phyloP scores from a whole-genome alignment of 225 moss, liverwort and hornwort species.

The Anthoceros angustus region DNA sequence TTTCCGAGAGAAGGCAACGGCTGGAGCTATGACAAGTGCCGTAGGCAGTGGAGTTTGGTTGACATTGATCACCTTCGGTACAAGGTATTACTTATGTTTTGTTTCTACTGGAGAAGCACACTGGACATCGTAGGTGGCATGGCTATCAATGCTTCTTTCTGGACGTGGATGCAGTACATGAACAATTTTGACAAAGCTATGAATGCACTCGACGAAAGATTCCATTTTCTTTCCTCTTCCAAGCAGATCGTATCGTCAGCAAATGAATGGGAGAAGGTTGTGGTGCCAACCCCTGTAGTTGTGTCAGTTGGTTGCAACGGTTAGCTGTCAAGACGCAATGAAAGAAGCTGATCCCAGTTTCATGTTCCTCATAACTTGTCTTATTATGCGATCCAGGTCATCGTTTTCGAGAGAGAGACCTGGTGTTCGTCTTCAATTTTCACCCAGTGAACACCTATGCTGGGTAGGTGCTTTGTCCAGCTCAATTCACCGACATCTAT shows the following conservation, averaged over 20 bases:
- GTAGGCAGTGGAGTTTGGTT: slow-evolving; percentile 73
- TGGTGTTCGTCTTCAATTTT: slow-evolving; percentile 90
- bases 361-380: slow-evolving; percentile 1
- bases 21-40: slow-evolving; percentile 86
- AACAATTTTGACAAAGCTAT: slow-evolving; percentile 71
- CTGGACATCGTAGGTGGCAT: background rate
- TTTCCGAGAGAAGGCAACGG: slow-evolving; percentile 82
- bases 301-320: background rate
- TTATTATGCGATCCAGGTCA: slow-evolving; percentile 27
- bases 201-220: slow-evolving; percentile 66
- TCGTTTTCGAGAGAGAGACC: slow-evolving; percentile 73
- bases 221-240: slow-evolving; percentile 45
- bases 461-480: slow-evolving; percentile 26
- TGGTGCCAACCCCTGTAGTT: background rate
- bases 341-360: background rate
- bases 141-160: background rate
- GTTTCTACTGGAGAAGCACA: background rate
- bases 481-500: background rate
- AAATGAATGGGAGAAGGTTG: slow-evolving; percentile 67
- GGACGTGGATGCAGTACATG: slow-evolving; percentile 40
- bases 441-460: slow-evolving; percentile 59
- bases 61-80: slow-evolving; percentile 65
- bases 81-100: slow-evolving; percentile 26
- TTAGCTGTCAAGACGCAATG: no score
- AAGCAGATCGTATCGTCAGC: slow-evolving; percentile 68